Evolutionary conservation across 192 early-diverging fungal species (phyloP), one percentile per base, ranked within the genome.

Genomic region (Spinellus fusiger): DNA sequence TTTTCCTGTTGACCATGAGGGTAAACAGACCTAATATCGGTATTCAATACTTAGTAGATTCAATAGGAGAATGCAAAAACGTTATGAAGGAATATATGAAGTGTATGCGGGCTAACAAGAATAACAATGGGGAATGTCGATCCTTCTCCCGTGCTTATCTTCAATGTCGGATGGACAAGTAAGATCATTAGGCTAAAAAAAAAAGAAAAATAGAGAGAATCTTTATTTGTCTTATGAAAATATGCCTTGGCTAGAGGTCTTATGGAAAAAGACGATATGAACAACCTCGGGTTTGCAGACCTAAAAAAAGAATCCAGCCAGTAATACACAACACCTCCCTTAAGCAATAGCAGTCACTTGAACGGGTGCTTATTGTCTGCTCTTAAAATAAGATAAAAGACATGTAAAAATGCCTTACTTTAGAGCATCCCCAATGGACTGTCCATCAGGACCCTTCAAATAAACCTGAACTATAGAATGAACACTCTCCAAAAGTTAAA

Each of bases 161-260:
- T 15, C 77, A 86, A 71, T 97, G 95, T 58, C 80, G 95, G 34
- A 97, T 97, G 95, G 80, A 94, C 47, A 89, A 83, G 88, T 88
- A 72, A 71, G 73, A 49, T n/a, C n/a, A 32, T 31, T n/a, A n/a
- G 38, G 5, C 23, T 49, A 18, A 31, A n/a, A n/a, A 50, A 44
- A 33, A 57, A 1, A 56, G 54, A 28, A n/a, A 18, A 40, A 20
- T 25, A 10, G 27, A 3, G 37, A 37, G 10, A 12, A 26, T 50
- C 31, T 53, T 31, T 25, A 4, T 25, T 29, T 29, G 18, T 27
- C 37, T 38, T 34, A 23, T 59, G 33, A 29, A 28, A 56, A 2
- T 37, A 54, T 58, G 46, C 37, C 22, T 73, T 59, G 56, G 61
- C 26, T 57, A 88, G 86, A 53, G 83, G 83, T 0, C 68, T 90